These are phyloP conservation scores for Paramecium primaurelia DNA, from an alignment of 73 alveolate genomes.

Conservation along the genomic window DNA sequence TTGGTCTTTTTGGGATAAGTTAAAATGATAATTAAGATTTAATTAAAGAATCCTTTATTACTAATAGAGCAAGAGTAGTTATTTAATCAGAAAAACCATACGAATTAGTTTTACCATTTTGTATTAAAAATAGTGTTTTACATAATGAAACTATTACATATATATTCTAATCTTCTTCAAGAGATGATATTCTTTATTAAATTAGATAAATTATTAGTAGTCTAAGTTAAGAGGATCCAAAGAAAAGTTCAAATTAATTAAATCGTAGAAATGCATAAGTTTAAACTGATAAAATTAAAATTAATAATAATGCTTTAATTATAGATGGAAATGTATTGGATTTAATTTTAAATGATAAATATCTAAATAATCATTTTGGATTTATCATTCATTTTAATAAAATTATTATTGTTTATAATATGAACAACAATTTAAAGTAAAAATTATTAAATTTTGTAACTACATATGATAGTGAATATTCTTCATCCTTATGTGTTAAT, in stretches of 20 bases:
- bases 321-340: slow-evolving; percentile 25
- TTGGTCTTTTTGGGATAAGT: slow-evolving; percentile 15
- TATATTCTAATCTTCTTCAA: background rate
- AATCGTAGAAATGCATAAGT: background rate
- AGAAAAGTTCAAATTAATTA: background rate
- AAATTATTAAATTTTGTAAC: background rate
- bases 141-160: background rate
- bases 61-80: background rate
- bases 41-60: background rate
- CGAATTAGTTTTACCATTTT: slow-evolving; percentile 25
- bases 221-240: background rate
- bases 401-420: background rate
- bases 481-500: background rate
- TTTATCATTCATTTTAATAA: slow-evolving; percentile 42
- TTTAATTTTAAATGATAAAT: background rate
- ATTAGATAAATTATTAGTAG: background rate
- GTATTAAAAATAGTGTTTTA: background rate
- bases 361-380: slow-evolving; percentile 25
- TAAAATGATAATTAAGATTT: background rate
- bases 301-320: background rate
- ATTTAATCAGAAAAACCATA: slow-evolving; percentile 28
- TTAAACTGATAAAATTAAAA: background rate
- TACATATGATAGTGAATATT: slow-evolving; percentile 18
- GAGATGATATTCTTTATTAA: slow-evolving; percentile 36
- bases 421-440: background rate